A percentile compares a stretch with the other conserved stretches of the same genome.
These are phyloP conservation scores for Andrographis paniculata DNA, from an alignment of 305 asterid species.

Conservation along the genomic window DNA sequence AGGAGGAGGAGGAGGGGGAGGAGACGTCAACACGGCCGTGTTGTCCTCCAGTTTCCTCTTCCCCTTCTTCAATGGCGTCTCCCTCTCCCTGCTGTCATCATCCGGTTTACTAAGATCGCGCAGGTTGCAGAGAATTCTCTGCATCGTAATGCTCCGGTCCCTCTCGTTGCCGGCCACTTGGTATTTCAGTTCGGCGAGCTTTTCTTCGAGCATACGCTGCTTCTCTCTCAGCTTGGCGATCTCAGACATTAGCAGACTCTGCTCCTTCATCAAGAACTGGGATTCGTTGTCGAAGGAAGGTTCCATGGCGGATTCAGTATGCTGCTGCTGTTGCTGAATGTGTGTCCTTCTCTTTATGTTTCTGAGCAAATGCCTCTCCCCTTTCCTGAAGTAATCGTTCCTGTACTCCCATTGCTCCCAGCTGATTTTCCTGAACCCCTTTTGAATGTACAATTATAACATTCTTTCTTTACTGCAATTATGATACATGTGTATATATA, in stretches of 20 bases:
- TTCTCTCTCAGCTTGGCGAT: slow-evolving; percentile 19
- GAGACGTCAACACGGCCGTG: too few relatives aligned
- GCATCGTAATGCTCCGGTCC: slow-evolving; percentile 9
- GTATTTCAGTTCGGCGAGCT: slow-evolving; percentile 13
- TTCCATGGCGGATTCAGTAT: slow-evolving; percentile 3
- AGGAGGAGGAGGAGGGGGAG: too few relatives aligned
- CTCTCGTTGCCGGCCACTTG: neutral
- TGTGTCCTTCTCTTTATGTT: slow-evolving; percentile 25
- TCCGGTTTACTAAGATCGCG: too few relatives aligned
- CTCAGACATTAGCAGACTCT: slow-evolving; percentile 13
- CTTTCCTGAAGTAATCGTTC: slow-evolving; percentile 36
- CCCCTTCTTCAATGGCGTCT: neutral
- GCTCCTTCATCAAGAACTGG: slow-evolving; percentile 11
- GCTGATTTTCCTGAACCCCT: slow-evolving; percentile 40
- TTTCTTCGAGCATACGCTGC: slow-evolving; percentile 15
- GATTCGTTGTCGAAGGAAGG: neutral
- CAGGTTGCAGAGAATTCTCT: neutral
- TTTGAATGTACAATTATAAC: neutral
- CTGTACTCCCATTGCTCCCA: slow-evolving; percentile 39
- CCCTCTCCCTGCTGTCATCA: neutral
- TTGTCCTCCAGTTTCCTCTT: slow-evolving; percentile 15
- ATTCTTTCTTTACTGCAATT: too few relatives aligned
- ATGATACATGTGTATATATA: too few relatives aligned
- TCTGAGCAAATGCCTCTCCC: slow-evolving; percentile 29
- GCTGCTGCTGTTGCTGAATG: neutral